A percentile compares a stretch with the other conserved stretches of the same genome.
These are phyloP conservation scores for Cetraspora pellucida DNA, from an alignment of 192 early-diverging fungal genomes.

Conservation along the genomic window DNA sequence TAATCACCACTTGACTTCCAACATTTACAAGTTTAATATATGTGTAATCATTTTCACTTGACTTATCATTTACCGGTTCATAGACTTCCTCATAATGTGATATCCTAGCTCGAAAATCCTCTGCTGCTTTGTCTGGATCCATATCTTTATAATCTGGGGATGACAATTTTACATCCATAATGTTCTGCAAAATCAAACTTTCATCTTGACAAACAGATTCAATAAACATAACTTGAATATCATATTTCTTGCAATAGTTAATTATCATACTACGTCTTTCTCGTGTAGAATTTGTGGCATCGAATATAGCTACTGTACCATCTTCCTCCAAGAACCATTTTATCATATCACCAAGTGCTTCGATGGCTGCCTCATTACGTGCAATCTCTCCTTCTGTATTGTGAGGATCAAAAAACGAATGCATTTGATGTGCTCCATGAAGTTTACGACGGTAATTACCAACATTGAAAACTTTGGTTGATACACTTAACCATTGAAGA, in stretches of 20 bases:
- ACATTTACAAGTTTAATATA: conserved; percentile 97
- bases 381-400: conserved; percentile 71
- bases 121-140: conserved; percentile 85
- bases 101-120: conserved; percentile 92
- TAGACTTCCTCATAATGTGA: conserved; percentile 90
- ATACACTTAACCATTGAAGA: conserved; percentile 93
- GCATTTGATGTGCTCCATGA: conserved; percentile 76
- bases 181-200: conserved; percentile 85
- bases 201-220: conserved; percentile 94
- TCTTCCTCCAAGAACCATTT: conserved; percentile 83
- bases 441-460: conserved; percentile 95
- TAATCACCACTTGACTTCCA: conserved; percentile 87
- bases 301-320: conserved; percentile 92
- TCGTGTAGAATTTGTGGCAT: conserved; percentile 96
- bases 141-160: conserved; percentile 92
- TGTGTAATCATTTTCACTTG: conserved; percentile 71
- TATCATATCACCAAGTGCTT: conserved; percentile 92
- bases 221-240: conserved; percentile 94
- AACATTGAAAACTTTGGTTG: conserved; percentile 94
- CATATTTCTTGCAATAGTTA: conserved; percentile 67
- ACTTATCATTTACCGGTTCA: conserved; percentile 87
- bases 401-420: conserved; percentile 90
- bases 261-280: conserved; percentile 75
- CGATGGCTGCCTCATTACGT: conserved; percentile 77
- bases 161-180: conserved; percentile 92